phyloP scores from a whole-genome alignment of 2,329 filamentous ascomycete species.

The Laburnicola sp. region DNA sequence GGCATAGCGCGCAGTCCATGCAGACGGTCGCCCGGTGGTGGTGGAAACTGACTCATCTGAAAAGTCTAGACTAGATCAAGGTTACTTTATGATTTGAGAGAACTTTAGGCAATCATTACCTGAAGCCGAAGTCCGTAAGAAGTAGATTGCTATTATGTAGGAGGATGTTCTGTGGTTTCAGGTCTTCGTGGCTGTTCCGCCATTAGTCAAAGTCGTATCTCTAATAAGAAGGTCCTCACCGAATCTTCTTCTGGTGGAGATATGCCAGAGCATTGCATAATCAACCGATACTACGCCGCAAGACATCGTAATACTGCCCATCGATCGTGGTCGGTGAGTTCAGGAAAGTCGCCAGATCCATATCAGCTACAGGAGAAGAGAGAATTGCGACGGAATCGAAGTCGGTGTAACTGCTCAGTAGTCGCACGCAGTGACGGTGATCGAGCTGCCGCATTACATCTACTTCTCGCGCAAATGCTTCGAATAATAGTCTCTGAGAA shows the following conservation, averaged over 20 bases:
- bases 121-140: slow-evolving; percentile 24
- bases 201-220: not conserved
- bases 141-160: slow-evolving; percentile 22
- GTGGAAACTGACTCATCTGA: slow-evolving; percentile 20
- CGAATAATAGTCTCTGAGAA: slow-evolving; percentile 16
- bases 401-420: slow-evolving; percentile 9
- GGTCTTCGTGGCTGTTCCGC: slow-evolving; percentile 18
- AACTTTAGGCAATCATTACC: slow-evolving; percentile 4
- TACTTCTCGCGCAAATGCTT: not conserved
- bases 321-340: slow-evolving; percentile 6
- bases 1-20: slow-evolving; percentile 20
- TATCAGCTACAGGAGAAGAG: slow-evolving; percentile 9
- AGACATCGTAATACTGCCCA: slow-evolving; percentile 17
- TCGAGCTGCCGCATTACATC: slow-evolving; percentile 7
- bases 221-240: slow-evolving; percentile 1
- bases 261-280: slow-evolving; percentile 24
- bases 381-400: slow-evolving; percentile 5
- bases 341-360: slow-evolving; percentile 13
- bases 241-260: slow-evolving; percentile 15
- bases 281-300: slow-evolving; percentile 19
- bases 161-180: slow-evolving; percentile 25
- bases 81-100: not conserved
- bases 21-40: slow-evolving; percentile 16
- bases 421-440: slow-evolving; percentile 7
- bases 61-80: slow-evolving; percentile 18